Evolutionary conservation across 139 green algal species (phyloP), one percentile per base, ranked within the genome.

Genomic region (Chlamydomonas schloesseri): DNA sequence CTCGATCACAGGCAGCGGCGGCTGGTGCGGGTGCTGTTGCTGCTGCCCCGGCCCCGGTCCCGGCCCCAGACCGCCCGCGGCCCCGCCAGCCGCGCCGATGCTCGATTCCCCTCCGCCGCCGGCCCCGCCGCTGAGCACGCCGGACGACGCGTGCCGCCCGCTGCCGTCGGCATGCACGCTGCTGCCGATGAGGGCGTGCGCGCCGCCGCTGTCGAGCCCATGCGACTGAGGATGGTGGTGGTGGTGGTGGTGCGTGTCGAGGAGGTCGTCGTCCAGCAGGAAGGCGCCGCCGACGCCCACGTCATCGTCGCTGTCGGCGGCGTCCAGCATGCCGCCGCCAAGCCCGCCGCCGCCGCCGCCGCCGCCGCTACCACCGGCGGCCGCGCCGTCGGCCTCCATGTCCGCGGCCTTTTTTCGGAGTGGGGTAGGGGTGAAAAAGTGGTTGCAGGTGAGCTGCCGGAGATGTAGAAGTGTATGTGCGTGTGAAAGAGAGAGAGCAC

Each of bases 181-280:
- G 20, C 15, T 34, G 68, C 18, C 68, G 34, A 26, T 21, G 33
- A n/a, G n/a, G n/a, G 11, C 68, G 33, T 33, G 42, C 42, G 42
- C 68, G 72, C 29, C 73, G 73, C n/a, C n/a, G 42, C 6, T 62
- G 76, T 37, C 76, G n/a, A n/a, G n/a, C n/a, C n/a, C n/a, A n/a
- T n/a, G n/a, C n/a, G n/a, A n/a, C n/a, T n/a, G n/a, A n/a, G n/a
- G n/a, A n/a, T n/a, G n/a, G n/a, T n/a, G n/a, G n/a, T n/a, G n/a
- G n/a, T n/a, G n/a, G n/a, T n/a, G n/a, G 75, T 17, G 34, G 42
- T 18, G 28, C 20, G 55, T 47, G 26, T 34, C 46, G 15, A 69
- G 65, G 0, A 58, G 33, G 31, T 85, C 79, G 67, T 55, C 79
- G 34, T 87, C 81, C 5, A 87, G 36, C 2, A 87, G 81, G 53